Percentiles rank a stretch among this genome's conserved stretches.
Evolutionary conservation across 176 grass and related monocot genomes (phyloP).

Genomic region (Ananas comosus): DNA sequence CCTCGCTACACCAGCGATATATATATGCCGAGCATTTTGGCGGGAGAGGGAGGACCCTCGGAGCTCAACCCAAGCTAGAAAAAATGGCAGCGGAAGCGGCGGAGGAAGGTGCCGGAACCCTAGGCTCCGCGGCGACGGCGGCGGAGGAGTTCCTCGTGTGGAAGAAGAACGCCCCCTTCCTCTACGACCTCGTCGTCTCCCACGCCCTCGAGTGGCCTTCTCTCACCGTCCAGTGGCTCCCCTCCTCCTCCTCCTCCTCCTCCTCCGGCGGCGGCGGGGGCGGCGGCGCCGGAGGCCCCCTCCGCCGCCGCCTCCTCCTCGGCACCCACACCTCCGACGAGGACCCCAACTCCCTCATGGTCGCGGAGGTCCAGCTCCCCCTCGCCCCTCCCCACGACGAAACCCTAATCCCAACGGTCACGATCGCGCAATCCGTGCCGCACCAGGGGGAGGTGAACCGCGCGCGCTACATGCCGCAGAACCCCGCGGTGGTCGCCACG

Average conservation of each 20-base stretch:
- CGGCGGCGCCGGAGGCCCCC: not conserved
- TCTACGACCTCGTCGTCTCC: constrained; percentile 93
- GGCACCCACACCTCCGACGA: constrained; percentile 73
- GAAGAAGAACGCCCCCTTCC: constrained; percentile 84
- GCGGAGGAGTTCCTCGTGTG: constrained; percentile 71
- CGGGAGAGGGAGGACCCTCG: not conserved
- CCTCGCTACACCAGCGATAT: too few relatives aligned
- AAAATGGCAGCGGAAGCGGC: not conserved
- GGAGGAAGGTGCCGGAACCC: constrained; percentile 9
- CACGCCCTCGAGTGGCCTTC: constrained; percentile 86
- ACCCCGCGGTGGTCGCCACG: constrained; percentile 48
- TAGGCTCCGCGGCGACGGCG: constrained; percentile 5
- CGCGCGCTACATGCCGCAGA: constrained; percentile 76
- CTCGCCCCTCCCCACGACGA: constrained; percentile 30
- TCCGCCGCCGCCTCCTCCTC: constrained; percentile 45
- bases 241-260: constrained; percentile 21
- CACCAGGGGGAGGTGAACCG: constrained; percentile 88
- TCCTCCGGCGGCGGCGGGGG: not conserved
- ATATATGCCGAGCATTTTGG: not conserved
- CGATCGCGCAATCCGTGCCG: constrained; percentile 31
- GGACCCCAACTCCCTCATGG: constrained; percentile 54
- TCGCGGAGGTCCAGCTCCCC: constrained; percentile 45
- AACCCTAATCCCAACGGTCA: constrained; percentile 34
- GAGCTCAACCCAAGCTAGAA: not conserved
- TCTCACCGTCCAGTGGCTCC: constrained; percentile 82